These are phyloP conservation scores for Pseudopithomyces chartarum DNA, from an alignment of 2,329 filamentous ascomycete genomes.

Conservation along the genomic window DNA sequence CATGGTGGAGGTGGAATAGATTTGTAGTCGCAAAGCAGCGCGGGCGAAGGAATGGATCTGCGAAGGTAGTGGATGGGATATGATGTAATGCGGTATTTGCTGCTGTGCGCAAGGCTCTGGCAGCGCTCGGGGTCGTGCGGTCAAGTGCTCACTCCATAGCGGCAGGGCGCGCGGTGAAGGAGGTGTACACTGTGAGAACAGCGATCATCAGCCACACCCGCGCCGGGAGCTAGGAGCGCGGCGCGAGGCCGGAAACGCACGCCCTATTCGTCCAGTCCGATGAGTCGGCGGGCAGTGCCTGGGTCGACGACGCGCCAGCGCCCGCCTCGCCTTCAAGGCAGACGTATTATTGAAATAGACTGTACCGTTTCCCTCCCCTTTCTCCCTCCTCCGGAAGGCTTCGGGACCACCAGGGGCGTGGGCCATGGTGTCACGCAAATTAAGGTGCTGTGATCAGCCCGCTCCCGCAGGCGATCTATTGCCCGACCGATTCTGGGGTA, in stretches of 20 bases:
- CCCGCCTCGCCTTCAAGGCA: not conserved
- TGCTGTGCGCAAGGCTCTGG: slow-evolving; percentile 22
- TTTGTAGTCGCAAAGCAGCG: slow-evolving; percentile 9
- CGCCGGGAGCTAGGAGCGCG: not conserved
- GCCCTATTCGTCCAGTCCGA: slow-evolving; percentile 20
- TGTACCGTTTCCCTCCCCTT: not conserved
- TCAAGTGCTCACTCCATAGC: slow-evolving; percentile 28
- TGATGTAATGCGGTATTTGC: slow-evolving; percentile 6
- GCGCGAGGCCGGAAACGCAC: slow-evolving; percentile 2
- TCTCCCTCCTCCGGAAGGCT: not conserved
- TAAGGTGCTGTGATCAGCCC: slow-evolving; percentile 35
- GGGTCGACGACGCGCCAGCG: not conserved
- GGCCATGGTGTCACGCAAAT: slow-evolving; percentile 3
- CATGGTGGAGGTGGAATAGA: slow-evolving; percentile 17
- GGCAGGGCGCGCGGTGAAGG: not conserved
- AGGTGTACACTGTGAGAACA: not conserved
- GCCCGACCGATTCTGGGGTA: slow-evolving; percentile 12
- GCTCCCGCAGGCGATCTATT: slow-evolving; percentile 13
- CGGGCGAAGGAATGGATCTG: slow-evolving; percentile 9
- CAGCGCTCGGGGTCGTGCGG: slow-evolving; percentile 20
- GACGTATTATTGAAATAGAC: too few relatives aligned
- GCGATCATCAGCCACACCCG: not conserved
- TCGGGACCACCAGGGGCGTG: slow-evolving; percentile 5
- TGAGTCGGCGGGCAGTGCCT: not conserved
- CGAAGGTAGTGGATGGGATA: slow-evolving; percentile 1